Conservation (phyloP, 306 rosid species). For the Parietaria judaica region DNA sequence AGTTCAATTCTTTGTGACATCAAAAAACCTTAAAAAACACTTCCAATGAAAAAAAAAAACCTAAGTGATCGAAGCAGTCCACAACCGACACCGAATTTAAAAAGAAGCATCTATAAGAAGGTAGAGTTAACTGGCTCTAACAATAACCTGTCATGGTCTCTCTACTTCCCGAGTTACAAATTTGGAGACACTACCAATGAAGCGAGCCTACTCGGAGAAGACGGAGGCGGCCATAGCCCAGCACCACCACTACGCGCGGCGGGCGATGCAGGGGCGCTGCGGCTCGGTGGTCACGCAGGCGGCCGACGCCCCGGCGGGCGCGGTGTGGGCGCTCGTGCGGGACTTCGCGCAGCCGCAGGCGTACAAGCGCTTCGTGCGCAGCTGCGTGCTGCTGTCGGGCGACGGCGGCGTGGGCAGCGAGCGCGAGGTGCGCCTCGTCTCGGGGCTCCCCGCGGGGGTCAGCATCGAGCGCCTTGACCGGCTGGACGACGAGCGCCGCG, state of each 20-base stretch:
- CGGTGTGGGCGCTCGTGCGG: constrained; percentile 56
- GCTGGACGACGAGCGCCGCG: constrained; percentile 40
- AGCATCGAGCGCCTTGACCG: constrained; percentile 49
- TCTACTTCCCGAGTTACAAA: too few species aligned
- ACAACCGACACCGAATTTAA: too few species aligned
- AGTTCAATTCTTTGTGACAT: too few species aligned
- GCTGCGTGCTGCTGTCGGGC: constrained; percentile 36
- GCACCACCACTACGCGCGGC: constrained; percentile 26
- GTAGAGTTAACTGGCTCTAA: too few species aligned
- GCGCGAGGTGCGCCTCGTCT: constrained; percentile 32
- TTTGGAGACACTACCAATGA: too few species aligned
- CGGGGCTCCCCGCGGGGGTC: constrained; percentile 46
- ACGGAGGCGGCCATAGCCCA: constrained; percentile 19
- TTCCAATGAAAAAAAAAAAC: too few species aligned
- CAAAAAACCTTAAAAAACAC: too few species aligned
- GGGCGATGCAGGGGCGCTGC: constrained; percentile 40
- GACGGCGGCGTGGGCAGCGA: constrained; percentile 47
- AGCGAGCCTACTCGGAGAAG: background rate
- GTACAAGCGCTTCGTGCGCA: constrained; percentile 45
- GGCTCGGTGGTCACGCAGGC: constrained; percentile 37
- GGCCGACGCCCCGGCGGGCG: constrained; percentile 43
- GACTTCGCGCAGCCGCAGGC: constrained; percentile 47
- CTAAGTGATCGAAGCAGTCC: too few species aligned
- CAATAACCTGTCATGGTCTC: too few species aligned
- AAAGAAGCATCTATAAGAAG: too few species aligned